These are phyloP conservation scores for Arachnopeziza araneosa DNA, from an alignment of 2,329 filamentous ascomycete genomes.

Conservation along the genomic window DNA sequence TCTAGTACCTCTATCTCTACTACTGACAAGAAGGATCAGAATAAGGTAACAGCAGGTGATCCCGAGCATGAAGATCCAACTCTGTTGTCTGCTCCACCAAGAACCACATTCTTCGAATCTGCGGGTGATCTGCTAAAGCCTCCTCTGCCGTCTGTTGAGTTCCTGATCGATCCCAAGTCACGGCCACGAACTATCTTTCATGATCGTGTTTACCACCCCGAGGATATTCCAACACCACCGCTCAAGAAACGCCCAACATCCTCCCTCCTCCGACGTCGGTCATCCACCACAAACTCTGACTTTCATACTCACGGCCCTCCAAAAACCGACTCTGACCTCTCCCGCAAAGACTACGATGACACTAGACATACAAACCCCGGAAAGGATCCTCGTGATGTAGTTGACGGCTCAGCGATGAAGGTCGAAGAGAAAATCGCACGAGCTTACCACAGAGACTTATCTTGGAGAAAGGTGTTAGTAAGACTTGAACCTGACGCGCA, in stretches of 20 bases:
- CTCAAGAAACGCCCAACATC: slow-evolving; percentile 46
- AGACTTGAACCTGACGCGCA: slow-evolving; percentile 94
- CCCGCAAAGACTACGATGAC: slow-evolving; percentile 47
- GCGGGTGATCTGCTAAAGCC: slow-evolving; percentile 90
- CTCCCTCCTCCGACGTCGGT: slow-evolving; percentile 16
- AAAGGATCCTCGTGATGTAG: slow-evolving; percentile 40
- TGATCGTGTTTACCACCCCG: slow-evolving; percentile 88
- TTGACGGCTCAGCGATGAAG: slow-evolving; percentile 67
- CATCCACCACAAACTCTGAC: slow-evolving; percentile 8
- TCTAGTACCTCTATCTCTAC: slow-evolving; percentile 1
- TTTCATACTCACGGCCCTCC: slow-evolving; percentile 26
- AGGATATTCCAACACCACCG: slow-evolving; percentile 83
- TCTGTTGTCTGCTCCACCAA: slow-evolving; percentile 66
- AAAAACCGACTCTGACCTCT: slow-evolving; percentile 41
- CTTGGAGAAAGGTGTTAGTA: slow-evolving; percentile 95
- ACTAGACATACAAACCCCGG: slow-evolving; percentile 41
- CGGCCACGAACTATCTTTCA: slow-evolving; percentile 92
- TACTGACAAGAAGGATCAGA: slow-evolving; percentile 28
- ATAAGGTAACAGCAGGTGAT: slow-evolving; percentile 28
- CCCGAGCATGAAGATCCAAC: slow-evolving; percentile 39
- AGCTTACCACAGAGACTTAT: slow-evolving; percentile 85
- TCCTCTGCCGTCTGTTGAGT: slow-evolving; percentile 74
- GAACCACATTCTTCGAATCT: slow-evolving; percentile 90
- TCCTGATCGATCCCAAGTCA: slow-evolving; percentile 74
- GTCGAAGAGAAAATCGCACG: slow-evolving; percentile 97